A percentile compares a stretch with the other conserved stretches of the same genome.
Conservation (phyloP, 1,284 basidiomycete genomes). For the Grifola frondosa region DNA sequence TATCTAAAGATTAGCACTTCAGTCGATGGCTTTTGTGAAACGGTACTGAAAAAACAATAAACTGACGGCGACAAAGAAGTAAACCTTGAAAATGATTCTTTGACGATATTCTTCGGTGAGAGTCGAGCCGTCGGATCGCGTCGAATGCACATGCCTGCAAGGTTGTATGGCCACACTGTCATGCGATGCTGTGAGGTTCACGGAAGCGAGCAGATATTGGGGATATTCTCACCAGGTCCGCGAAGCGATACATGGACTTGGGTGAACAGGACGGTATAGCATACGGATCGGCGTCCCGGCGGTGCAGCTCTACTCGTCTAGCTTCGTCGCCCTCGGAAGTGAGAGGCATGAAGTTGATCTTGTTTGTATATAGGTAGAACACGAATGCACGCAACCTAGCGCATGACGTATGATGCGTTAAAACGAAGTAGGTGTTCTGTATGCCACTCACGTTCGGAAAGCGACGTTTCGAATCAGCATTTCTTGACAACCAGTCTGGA, state of each 20-base stretch:
- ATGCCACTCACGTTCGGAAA: conserved; percentile 19
- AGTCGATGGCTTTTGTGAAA: too few relatives aligned
- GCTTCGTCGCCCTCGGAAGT: conserved; percentile 11
- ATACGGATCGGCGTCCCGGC: not conserved
- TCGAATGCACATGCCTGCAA: conserved; percentile 18
- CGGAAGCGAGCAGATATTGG: not conserved
- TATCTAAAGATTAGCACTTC: conserved; percentile 7
- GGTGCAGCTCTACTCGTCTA: conserved; percentile 9
- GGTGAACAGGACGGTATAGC: conserved; percentile 24
- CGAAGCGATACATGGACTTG: conserved; percentile 28
- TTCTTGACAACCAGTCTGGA: conserved; percentile 6
- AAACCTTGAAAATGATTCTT: conserved; percentile 24
- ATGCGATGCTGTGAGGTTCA: conserved; percentile 10
- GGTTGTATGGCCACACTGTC: conserved; percentile 7
- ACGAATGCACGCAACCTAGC: conserved; percentile 22
- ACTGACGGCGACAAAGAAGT: conserved; percentile 10
- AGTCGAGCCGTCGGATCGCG: conserved; percentile 13
- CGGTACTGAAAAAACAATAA: not conserved
- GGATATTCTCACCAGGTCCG: conserved; percentile 19
- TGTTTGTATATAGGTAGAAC: conserved; percentile 25
- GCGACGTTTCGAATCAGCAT: conserved; percentile 22
- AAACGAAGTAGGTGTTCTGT: not conserved
- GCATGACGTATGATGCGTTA: not conserved
- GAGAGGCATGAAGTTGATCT: conserved; percentile 23
- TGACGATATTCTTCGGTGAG: conserved; percentile 16